Base-by-base conservation (phyloP, 2,329 filamentous ascomycete genomes). In the Venturiaceae sp. region DNA sequence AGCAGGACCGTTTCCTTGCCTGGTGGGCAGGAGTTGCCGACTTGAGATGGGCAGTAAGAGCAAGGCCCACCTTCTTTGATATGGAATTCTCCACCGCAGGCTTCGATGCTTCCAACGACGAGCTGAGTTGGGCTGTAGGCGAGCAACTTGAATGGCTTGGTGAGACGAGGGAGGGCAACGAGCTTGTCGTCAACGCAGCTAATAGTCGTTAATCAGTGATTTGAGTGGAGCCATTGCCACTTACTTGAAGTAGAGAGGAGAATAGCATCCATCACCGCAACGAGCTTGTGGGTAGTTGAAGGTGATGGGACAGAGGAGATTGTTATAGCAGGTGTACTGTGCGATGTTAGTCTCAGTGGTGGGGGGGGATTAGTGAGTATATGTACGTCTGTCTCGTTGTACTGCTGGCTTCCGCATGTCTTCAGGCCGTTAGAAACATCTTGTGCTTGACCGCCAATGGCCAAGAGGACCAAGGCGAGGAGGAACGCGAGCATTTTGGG, bases 211-310 rank as follows among this genome's bases (percentile, higher is more conserved):
- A n/a, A n/a, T n/a, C n/a, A n/a, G n/a, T 23, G 11, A 23, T 23
- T 14, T 14, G 11, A 13, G 9, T 9, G 21, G 21, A 16, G 21
- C 9, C 21, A 16, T 9, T 9, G 21, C 14, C 11, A 23, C 44
- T 39, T 44, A 56, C 53, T 56, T 44, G 36, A 21, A n/a, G 21
- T 26, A 14, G 37, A 39, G 7, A 11, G 53, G 36, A 21, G 28
- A 44, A n/a, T 56, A 56, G 53, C 53, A 56, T 11, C 34, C 37
- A 5, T 56, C 53, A 56, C 26, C 53, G 37, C 53, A 56, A 39
- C 34, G 34, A 23, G 23, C 32, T 6, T 28, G 32, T 5, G 53
- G 53, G 26, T 28, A 39, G 33, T 34, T 21, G 1, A 41, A 23
- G 34, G 23, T 30, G 21, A 39, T 36, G 9, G 53, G 53, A 34